These are phyloP conservation scores for Quercus bicolor DNA, from an alignment of 306 rosid genomes.

Conservation along the genomic window DNA sequence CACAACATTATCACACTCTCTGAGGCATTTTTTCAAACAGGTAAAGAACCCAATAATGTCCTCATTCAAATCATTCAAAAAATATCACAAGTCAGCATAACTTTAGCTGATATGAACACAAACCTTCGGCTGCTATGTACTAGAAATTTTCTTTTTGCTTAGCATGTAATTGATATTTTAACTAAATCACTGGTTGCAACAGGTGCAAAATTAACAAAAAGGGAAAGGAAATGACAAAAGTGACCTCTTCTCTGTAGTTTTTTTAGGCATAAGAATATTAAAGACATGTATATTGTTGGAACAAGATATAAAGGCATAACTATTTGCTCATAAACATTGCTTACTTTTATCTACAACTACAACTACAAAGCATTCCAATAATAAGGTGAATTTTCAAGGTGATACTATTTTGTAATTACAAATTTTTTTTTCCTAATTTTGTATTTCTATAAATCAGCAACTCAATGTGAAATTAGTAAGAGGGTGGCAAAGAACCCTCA, in stretches of 20 bases:
- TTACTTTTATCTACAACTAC: not conserved
- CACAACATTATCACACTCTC: conserved; percentile 38
- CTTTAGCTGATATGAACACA: too few relatives aligned
- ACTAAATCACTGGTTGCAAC: too few relatives aligned
- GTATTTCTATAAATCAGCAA: not conserved
- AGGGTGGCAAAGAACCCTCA: not conserved
- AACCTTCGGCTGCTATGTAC: too few relatives aligned
- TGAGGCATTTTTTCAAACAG: conserved; percentile 30
- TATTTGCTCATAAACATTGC: not conserved
- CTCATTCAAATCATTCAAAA: conserved; percentile 41
- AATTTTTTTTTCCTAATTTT: not conserved
- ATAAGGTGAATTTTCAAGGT: not conserved
- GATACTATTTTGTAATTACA: not conserved
- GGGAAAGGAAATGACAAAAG: too few relatives aligned
- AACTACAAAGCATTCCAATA: not conserved
- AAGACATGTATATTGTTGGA: too few relatives aligned
- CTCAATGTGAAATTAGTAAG: not conserved
- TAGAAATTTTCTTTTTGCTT: too few relatives aligned
- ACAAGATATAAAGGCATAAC: not conserved
- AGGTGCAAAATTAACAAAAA: too few relatives aligned
- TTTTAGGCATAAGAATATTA: too few relatives aligned
- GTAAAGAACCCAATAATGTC: conserved; percentile 41
- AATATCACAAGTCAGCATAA: conserved; percentile 31
- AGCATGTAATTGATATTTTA: too few relatives aligned
- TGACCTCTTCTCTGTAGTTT: too few relatives aligned